Evolutionary conservation across 1,284 basidiomycete species (phyloP).

Genomic region (Rhodotorula glutinis): DNA sequence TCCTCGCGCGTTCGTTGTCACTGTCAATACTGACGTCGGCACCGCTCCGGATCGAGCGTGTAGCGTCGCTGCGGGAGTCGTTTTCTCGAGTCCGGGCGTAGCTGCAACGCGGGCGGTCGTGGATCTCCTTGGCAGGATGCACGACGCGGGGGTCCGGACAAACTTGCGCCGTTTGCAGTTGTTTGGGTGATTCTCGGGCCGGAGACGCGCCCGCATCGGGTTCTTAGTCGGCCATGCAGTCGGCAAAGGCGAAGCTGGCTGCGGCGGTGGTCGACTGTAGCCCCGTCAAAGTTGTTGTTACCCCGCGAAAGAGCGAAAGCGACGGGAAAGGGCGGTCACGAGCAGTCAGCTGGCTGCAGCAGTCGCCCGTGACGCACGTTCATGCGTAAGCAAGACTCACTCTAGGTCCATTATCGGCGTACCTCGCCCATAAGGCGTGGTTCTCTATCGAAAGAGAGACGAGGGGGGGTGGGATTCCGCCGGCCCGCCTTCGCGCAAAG

Average conservation of each 20-base stretch:
- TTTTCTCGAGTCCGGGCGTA: background rate
- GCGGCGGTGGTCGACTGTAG: background rate
- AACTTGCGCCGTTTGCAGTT: slow-evolving; percentile 1
- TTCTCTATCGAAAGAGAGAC: too few species aligned
- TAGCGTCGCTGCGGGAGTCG: too few species aligned
- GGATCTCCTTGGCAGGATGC: background rate
- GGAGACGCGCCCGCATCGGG: background rate
- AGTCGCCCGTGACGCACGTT: too few species aligned
- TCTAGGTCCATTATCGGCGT: background rate
- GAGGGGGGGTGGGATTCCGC: too few species aligned
- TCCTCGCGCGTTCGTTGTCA: too few species aligned
- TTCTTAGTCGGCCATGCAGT: background rate
- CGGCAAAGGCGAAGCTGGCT: background rate
- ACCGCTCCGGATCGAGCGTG: too few species aligned
- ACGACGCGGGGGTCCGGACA: background rate
- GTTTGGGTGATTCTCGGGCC: background rate
- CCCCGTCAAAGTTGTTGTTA: too few species aligned
- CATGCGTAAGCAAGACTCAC: too few species aligned
- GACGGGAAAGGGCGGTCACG: background rate
- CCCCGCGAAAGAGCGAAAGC: background rate
- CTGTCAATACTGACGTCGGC: too few species aligned
- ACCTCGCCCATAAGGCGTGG: too few species aligned
- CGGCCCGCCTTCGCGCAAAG: too few species aligned
- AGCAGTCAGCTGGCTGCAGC: too few species aligned
- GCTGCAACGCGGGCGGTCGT: background rate